Conservation (phyloP, 169 alveolate genomes). For the Cryptosporidium sp. region DNA sequence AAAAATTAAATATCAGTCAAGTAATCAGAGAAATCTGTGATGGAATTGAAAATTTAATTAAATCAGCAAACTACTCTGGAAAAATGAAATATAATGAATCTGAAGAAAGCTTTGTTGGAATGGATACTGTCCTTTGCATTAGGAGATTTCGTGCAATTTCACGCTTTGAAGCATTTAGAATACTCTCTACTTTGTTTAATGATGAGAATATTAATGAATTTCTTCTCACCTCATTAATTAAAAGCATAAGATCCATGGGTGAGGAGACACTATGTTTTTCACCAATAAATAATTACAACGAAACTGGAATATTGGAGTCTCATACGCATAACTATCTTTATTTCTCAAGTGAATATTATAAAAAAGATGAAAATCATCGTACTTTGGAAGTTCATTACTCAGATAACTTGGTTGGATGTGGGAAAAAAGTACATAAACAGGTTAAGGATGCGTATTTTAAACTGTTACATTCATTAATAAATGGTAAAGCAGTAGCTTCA, state of each 20-base stretch:
- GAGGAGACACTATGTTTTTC: conserved; percentile 1
- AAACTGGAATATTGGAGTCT: background rate
- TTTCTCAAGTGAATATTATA: conserved; percentile 30
- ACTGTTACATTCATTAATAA: conserved; percentile 40
- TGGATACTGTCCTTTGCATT: background rate
- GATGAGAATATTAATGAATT: background rate
- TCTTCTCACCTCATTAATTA: background rate
- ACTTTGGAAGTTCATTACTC: conserved; percentile 38
- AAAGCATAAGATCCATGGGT: conserved; percentile 42
- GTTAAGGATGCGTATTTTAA: conserved; percentile 66
- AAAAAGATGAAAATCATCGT: background rate
- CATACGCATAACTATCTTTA: background rate
- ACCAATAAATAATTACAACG: background rate
- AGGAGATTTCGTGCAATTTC: conserved; percentile 46
- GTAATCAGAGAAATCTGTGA: conserved; percentile 25
- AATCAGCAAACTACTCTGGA: conserved; percentile 1
- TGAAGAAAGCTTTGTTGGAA: background rate
- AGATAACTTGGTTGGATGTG: conserved; percentile 75
- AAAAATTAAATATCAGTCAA: background rate
- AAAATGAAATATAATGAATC: background rate
- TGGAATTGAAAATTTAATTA: conserved; percentile 25
- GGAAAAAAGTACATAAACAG: conserved; percentile 75
- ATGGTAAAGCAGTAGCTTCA: conserved; percentile 38
- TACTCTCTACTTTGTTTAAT: background rate
- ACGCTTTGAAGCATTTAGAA: conserved; percentile 50